Percentiles rank a stretch among this genome's conserved stretches.
These are phyloP conservation scores for Leccinum broughii DNA, from an alignment of 768 basidiomycete species.

Conservation along the genomic window DNA sequence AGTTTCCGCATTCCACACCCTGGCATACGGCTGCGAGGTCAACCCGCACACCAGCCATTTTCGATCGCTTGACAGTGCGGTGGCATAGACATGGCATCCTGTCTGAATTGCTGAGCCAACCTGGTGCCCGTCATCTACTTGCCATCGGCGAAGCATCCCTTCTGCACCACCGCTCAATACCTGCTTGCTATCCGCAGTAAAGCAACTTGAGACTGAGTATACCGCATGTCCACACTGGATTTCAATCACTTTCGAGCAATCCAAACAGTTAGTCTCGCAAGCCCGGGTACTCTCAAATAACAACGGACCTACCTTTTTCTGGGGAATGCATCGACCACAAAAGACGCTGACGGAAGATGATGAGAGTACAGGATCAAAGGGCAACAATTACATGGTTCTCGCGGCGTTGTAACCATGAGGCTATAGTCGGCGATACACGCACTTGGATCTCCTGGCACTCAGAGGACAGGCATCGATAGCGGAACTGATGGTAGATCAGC, in stretches of 20 bases:
- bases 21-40: background rate
- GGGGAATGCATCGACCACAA: background rate
- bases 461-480: too few species aligned
- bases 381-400: too few species aligned
- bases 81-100: background rate
- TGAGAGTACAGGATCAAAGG: background rate
- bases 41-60: background rate
- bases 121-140: background rate
- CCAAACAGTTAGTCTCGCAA: background rate
- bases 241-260: background rate
- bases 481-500: too few species aligned
- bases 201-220: background rate
- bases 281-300: background rate
- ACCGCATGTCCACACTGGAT: background rate
- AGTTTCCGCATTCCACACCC: background rate
- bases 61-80: background rate
- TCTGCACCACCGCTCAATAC: slow-evolving; percentile 4
- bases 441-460: too few species aligned
- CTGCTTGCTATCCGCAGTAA: background rate
- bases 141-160: slow-evolving; percentile 4
- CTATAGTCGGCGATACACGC: too few species aligned
- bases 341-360: background rate
- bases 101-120: background rate
- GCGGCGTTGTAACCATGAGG: too few species aligned
- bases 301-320: background rate